These are phyloP conservation scores for Glonium stellatum DNA, from an alignment of 495 filamentous ascomycete genomes.

Conservation along the genomic window DNA sequence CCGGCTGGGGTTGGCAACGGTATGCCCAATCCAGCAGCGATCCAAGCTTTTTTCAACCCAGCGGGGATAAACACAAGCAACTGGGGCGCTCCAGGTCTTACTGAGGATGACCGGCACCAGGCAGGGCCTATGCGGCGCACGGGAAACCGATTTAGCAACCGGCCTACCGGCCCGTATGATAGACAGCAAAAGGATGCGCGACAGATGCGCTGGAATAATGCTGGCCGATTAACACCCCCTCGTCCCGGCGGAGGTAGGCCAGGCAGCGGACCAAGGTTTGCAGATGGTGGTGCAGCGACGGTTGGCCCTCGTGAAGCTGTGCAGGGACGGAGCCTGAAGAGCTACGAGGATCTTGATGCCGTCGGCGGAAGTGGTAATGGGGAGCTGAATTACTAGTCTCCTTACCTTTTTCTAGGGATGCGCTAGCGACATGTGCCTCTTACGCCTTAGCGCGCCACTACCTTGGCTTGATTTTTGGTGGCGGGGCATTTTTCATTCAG, in stretches of 20 bases:
- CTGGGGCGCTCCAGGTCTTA: conserved; percentile 13
- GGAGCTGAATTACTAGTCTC: conserved; percentile 55
- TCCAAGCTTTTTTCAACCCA: conserved; percentile 49
- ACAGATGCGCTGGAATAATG: conserved; percentile 33
- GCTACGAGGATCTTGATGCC: conserved; percentile 95
- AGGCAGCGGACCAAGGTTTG: conserved; percentile 34
- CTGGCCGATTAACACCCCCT: conserved; percentile 38
- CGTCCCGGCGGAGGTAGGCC: conserved; percentile 40
- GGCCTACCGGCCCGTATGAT: conserved; percentile 51
- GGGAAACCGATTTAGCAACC: conserved; percentile 43
- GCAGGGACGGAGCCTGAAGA: conserved; percentile 83
- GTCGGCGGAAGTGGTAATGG: conserved; percentile 48
- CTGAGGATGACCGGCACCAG: conserved; percentile 43
- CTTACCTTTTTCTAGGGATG: background rate
- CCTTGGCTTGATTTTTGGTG: background rate
- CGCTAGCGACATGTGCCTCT: background rate
- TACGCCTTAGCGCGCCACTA: background rate
- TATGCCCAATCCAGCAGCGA: conserved; percentile 39
- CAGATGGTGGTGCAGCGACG: conserved; percentile 55
- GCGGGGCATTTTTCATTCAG: background rate
- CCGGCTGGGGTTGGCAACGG: conserved; percentile 10
- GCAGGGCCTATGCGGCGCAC: conserved; percentile 55
- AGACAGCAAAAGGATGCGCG: conserved; percentile 39
- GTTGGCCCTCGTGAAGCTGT: conserved; percentile 80
- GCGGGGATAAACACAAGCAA: conserved; percentile 29